Evolutionary conservation across 2,329 filamentous ascomycete genomes (phyloP).

Genomic region (Xylaria sp.): DNA sequence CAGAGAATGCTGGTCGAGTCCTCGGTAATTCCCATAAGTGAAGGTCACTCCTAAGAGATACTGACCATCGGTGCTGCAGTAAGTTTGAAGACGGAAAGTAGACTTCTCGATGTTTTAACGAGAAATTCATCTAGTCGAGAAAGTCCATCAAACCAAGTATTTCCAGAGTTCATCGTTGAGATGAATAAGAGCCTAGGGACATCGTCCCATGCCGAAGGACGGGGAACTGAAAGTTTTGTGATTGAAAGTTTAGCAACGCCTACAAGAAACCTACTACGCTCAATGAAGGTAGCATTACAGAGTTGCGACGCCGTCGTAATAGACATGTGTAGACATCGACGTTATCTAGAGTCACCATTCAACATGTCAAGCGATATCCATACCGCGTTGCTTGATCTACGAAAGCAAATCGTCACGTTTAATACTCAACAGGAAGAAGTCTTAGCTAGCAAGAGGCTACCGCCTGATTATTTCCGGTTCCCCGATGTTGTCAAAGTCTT

Average conservation of each 20-base stretch:
- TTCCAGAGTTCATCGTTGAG: conserved; percentile 50
- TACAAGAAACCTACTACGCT: conserved; percentile 58
- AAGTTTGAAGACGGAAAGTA: conserved; percentile 61
- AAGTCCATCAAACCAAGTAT: conserved; percentile 1
- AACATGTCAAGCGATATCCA: conserved; percentile 57
- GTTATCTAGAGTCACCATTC: conserved; percentile 57
- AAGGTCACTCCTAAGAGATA: background rate
- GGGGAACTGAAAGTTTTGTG: conserved; percentile 43
- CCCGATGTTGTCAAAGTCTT: conserved; percentile 64
- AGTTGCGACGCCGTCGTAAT: conserved; percentile 65
- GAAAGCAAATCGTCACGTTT: conserved; percentile 58
- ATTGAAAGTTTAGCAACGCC: conserved; percentile 56
- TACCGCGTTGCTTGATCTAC: conserved; percentile 54
- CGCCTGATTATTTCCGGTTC: conserved; percentile 59
- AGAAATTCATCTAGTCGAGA: background rate
- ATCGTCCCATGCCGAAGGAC: conserved; percentile 42
- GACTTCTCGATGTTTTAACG: conserved; percentile 54
- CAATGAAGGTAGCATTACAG: conserved; percentile 58
- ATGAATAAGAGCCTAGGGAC: conserved; percentile 46
- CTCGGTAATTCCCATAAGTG: background rate
- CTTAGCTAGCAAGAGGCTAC: conserved; percentile 57
- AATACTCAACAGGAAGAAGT: conserved; percentile 60
- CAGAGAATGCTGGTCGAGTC: background rate
- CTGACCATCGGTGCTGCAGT: conserved; percentile 43
- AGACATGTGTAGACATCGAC: conserved; percentile 63